A percentile compares a stretch with the other conserved stretches of the same genome.
Evolutionary conservation across 192 early-diverging fungal genomes (phyloP).

Genomic region (Entomortierella parvispora): DNA sequence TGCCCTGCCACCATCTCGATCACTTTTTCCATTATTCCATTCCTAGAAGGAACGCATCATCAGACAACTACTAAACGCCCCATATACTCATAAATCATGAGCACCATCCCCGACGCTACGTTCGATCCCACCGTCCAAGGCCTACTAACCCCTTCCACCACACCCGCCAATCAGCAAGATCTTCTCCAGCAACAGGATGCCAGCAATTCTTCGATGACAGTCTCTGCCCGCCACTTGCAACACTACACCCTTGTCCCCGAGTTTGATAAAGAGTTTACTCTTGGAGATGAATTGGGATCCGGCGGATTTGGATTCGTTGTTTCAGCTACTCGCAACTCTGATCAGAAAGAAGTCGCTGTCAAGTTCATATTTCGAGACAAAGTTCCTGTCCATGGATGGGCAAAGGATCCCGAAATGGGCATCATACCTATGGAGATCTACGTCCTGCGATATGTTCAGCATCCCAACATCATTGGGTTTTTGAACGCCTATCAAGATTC

Average conservation of each 20-base stretch:
- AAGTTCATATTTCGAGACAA: slow-evolving; percentile 75
- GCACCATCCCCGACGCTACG: slow-evolving; percentile 28
- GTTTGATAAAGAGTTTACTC: slow-evolving; percentile 45
- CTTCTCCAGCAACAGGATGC: neutral
- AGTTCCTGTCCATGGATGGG: slow-evolving; percentile 60
- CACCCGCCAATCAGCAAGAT: slow-evolving; percentile 9
- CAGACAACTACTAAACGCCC: neutral
- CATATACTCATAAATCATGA: slow-evolving; percentile 12
- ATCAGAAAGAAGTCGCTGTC: slow-evolving; percentile 72
- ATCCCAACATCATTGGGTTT: slow-evolving; percentile 73
- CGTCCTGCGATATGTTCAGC: slow-evolving; percentile 59
- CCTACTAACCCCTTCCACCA: slow-evolving; percentile 25
- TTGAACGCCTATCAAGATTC: slow-evolving; percentile 59
- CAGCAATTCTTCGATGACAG: slow-evolving; percentile 16
- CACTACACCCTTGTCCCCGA: slow-evolving; percentile 27
- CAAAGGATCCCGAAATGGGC: slow-evolving; percentile 56
- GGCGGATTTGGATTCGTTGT: slow-evolving; percentile 80
- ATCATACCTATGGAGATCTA: slow-evolving; percentile 67
- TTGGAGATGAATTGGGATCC: slow-evolving; percentile 69
- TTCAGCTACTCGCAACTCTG: slow-evolving; percentile 59
- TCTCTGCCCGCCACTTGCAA: slow-evolving; percentile 36
- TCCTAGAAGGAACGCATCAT: neutral
- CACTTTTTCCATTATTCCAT: neutral
- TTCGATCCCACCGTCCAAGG: slow-evolving; percentile 37
- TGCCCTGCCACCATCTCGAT: too few relatives aligned